phyloP scores from a whole-genome alignment of 2,329 filamentous ascomycete genomes.

The Pestalotiopsis fici region DNA sequence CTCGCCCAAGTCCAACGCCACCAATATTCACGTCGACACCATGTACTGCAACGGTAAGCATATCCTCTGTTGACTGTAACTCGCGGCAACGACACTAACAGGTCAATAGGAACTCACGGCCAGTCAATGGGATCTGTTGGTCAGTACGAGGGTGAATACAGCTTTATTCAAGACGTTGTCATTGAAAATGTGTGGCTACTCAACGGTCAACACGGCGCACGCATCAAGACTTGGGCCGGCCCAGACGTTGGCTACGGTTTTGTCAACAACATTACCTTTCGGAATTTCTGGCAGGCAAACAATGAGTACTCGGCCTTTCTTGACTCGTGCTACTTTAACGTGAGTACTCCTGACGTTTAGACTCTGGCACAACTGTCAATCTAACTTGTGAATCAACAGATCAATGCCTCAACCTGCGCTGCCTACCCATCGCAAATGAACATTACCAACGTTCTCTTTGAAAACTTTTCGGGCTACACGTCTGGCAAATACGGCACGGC shows the following conservation, averaged over 20 bases:
- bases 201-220: slow-evolving; percentile 51
- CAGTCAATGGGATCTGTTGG: slow-evolving; percentile 61
- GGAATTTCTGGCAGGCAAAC: slow-evolving; percentile 58
- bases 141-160: slow-evolving; percentile 55
- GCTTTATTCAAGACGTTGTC: slow-evolving; percentile 56
- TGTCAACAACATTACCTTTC: slow-evolving; percentile 62
- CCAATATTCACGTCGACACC: slow-evolving; percentile 58
- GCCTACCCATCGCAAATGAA: slow-evolving; percentile 57
- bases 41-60: slow-evolving; percentile 55
- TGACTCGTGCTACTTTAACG: slow-evolving; percentile 65
- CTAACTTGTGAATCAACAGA: slow-evolving; percentile 21
- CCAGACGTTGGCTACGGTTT: slow-evolving; percentile 58
- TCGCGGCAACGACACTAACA: background rate
- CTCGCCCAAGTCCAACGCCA: slow-evolving; percentile 60
- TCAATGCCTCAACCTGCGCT: slow-evolving; percentile 48
- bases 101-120: slow-evolving; percentile 45
- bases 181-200: slow-evolving; percentile 62
- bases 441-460: slow-evolving; percentile 58
- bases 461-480: slow-evolving; percentile 58
- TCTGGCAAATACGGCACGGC: slow-evolving; percentile 56
- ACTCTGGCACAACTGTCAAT: background rate
- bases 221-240: slow-evolving; percentile 64
- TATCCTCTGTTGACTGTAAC: background rate
- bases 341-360: slow-evolving; percentile 28
- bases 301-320: slow-evolving; percentile 59